phyloP scores from a whole-genome alignment of 148 eudicot genomes.

The Chenopodium quinoa region DNA sequence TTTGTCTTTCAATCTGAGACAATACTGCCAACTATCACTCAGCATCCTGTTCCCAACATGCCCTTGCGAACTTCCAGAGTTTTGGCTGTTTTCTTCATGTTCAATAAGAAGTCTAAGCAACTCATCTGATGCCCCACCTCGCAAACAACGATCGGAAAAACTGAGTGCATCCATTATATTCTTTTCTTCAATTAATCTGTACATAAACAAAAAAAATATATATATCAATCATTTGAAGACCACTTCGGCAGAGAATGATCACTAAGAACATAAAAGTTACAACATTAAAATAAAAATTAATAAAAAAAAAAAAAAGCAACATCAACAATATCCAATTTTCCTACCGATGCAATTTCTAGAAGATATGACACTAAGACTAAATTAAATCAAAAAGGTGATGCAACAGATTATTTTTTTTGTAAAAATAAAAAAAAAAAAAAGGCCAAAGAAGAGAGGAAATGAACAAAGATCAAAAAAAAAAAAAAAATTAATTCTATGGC shows the following conservation, averaged over 20 bases:
- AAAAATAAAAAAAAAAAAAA: background rate
- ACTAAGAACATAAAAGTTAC: too few relatives aligned
- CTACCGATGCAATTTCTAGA: background rate
- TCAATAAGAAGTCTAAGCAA: constrained; percentile 81
- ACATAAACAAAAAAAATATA: background rate
- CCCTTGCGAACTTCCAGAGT: constrained; percentile 44
- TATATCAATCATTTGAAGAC: background rate
- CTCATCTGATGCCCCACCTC: constrained; percentile 84
- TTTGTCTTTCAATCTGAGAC: constrained; percentile 90
- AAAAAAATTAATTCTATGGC: background rate
- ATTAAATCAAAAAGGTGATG: background rate
- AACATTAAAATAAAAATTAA: background rate
- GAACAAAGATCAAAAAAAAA: background rate
- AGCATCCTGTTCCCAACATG: constrained; percentile 38
- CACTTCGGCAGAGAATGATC: background rate
- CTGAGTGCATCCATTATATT: constrained; percentile 95
- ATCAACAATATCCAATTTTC: background rate
- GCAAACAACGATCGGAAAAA: constrained; percentile 90
- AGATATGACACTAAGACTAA: background rate
- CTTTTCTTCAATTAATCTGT: constrained; percentile 83
- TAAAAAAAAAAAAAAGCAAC: background rate
- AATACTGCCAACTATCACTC: constrained; percentile 92
- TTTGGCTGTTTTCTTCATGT: constrained; percentile 46
- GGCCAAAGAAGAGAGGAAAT: background rate
- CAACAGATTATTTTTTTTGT: background rate